phyloP scores from a whole-genome alignment of 2,329 filamentous ascomycete species.

The Metarhizium anisopliae region DNA sequence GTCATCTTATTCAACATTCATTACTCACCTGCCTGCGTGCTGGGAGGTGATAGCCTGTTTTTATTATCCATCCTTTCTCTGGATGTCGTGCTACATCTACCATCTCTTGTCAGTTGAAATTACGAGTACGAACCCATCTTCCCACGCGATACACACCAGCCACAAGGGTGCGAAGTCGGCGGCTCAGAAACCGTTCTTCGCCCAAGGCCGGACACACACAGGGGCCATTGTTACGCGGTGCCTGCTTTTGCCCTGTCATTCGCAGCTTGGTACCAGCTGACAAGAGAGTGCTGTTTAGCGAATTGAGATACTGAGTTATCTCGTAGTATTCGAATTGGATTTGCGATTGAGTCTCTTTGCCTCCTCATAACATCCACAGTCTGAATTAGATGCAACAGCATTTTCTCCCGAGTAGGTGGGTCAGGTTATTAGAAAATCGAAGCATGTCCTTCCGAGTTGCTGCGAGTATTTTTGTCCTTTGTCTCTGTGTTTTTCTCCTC shows the following conservation, averaged over 20 bases:
- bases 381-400: no score
- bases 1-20: not conserved
- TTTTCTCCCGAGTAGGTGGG: no score
- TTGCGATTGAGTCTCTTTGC: no score
- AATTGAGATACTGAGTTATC: not conserved
- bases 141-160: conserved; percentile 3
- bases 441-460: no score
- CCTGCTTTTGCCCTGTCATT: not conserved
- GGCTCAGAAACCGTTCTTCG: not conserved
- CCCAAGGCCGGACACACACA: not conserved
- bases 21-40: not conserved
- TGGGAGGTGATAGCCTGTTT: not conserved
- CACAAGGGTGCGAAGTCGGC: not conserved
- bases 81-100: conserved; percentile 5
- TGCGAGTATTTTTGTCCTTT: no score
- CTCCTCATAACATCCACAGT: no score
- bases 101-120: conserved; percentile 2
- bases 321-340: no score
- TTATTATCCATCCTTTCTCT: not conserved
- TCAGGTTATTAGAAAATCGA: no score
- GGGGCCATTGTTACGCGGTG: conserved; percentile 1
- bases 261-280: not conserved
- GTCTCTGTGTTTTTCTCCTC: no score
- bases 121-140: conserved; percentile 5
- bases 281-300: not conserved